These are phyloP conservation scores for Panicum virgatum DNA, from an alignment of 202 grass and related monocot genomes.

Conservation along the genomic window DNA sequence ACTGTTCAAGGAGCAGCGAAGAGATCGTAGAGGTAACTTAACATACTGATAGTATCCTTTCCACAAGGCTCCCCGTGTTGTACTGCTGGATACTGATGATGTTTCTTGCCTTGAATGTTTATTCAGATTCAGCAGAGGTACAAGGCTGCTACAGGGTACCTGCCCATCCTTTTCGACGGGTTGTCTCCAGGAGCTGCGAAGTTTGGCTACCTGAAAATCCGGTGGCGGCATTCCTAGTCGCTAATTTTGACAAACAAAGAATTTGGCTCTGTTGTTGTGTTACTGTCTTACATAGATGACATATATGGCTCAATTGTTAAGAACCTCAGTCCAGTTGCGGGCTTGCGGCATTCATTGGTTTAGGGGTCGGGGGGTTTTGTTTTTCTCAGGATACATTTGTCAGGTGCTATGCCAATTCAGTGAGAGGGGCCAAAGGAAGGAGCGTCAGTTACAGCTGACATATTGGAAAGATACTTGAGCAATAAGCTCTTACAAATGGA, in stretches of 20 bases:
- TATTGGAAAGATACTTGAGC: too few species aligned
- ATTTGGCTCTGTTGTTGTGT: neutral
- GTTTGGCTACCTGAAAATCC: constrained; percentile 85
- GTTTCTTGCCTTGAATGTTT: neutral
- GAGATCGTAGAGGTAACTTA: constrained; percentile 66
- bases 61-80: neutral
- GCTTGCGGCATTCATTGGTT: neutral
- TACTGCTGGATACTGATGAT: neutral
- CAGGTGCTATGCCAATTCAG: neutral
- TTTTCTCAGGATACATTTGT: neutral
- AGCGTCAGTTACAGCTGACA: neutral
- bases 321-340: neutral
- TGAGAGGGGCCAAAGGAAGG: neutral
- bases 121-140: constrained; percentile 91
- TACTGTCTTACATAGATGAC: neutral
- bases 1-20: constrained; percentile 52
- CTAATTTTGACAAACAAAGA: neutral
- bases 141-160: constrained; percentile 67
- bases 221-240: neutral
- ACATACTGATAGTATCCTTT: neutral
- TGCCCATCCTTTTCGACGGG: constrained; percentile 57
- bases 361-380: neutral
- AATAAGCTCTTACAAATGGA: neutral
- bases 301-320: neutral
- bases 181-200: constrained; percentile 74